Evolutionary conservation across 2,329 filamentous ascomycete species (phyloP).

Genomic region (Ceratocystis destructans): DNA sequence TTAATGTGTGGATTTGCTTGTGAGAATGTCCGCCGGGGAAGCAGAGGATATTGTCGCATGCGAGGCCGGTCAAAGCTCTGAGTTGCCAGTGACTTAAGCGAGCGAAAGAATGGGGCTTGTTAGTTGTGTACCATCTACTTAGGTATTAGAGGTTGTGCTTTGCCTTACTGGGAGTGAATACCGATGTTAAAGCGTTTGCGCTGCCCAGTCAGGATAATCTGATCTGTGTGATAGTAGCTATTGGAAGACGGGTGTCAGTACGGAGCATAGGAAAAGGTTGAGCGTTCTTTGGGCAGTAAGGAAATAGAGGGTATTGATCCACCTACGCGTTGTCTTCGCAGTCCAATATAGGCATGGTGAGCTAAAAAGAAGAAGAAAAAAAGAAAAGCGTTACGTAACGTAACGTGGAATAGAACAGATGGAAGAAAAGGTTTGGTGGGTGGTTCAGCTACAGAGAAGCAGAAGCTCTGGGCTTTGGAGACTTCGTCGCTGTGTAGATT

Average conservation of each 20-base stretch:
- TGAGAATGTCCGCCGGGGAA: conserved; percentile 65
- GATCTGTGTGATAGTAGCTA: conserved; percentile 53
- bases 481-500: too few species aligned
- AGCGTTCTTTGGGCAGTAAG: neutral
- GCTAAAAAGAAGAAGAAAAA: neutral
- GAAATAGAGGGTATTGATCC: neutral
- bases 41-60: conserved; percentile 65
- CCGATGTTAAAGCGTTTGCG: conserved; percentile 55
- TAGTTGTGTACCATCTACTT: conserved; percentile 19
- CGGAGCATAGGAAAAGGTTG: neutral
- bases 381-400: neutral
- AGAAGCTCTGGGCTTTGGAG: too few species aligned
- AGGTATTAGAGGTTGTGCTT: neutral
- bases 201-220: conserved; percentile 44
- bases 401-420: neutral
- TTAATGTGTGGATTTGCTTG: conserved; percentile 50
- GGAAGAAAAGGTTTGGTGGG: neutral
- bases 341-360: conserved; percentile 33
- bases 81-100: conserved; percentile 65
- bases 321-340: conserved; percentile 16
- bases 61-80: conserved; percentile 75
- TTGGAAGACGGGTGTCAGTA: conserved; percentile 10
- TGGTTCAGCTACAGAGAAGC: neutral
- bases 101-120: neutral
- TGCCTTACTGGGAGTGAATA: conserved; percentile 49